These are phyloP conservation scores for Macadamia tetraphylla DNA, from an alignment of 164 flowering plant species.

Conservation along the genomic window DNA sequence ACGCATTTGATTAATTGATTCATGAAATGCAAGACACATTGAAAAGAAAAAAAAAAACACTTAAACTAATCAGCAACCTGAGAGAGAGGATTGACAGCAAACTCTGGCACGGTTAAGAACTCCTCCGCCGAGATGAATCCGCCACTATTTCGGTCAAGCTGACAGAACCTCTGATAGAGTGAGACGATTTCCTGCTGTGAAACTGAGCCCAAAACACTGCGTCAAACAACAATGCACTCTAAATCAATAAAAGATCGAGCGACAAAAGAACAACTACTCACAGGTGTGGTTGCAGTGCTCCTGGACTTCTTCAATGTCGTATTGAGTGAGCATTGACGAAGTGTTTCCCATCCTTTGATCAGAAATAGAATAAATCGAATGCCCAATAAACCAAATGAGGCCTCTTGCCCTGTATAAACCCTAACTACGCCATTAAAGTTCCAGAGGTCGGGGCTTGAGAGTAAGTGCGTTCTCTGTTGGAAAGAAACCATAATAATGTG, in stretches of 20 bases:
- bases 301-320: constrained; percentile 65
- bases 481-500: too few species aligned
- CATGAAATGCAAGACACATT: neutral
- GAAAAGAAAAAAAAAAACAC: constrained; percentile 2
- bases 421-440: constrained; percentile 6
- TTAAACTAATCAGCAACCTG: constrained; percentile 21
- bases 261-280: constrained; percentile 1
- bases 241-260: too few species aligned
- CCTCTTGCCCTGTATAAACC: neutral
- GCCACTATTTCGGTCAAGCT: constrained; percentile 39
- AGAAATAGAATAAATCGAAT: neutral
- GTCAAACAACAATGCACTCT: too few species aligned
- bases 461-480: neutral
- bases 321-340: constrained; percentile 54
- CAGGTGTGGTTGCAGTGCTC: constrained; percentile 39
- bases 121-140: constrained; percentile 50
- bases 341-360: constrained; percentile 39
- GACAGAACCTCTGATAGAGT: constrained; percentile 49
- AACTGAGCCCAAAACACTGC: constrained; percentile 17
- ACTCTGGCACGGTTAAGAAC: constrained; percentile 48
- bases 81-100: constrained; percentile 53
- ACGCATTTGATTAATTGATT: constrained; percentile 1
- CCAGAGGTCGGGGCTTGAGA: neutral
- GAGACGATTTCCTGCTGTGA: constrained; percentile 58
- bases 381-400: neutral